Conservation (phyloP, 129 eudicot species). For the Mikania micrantha region DNA sequence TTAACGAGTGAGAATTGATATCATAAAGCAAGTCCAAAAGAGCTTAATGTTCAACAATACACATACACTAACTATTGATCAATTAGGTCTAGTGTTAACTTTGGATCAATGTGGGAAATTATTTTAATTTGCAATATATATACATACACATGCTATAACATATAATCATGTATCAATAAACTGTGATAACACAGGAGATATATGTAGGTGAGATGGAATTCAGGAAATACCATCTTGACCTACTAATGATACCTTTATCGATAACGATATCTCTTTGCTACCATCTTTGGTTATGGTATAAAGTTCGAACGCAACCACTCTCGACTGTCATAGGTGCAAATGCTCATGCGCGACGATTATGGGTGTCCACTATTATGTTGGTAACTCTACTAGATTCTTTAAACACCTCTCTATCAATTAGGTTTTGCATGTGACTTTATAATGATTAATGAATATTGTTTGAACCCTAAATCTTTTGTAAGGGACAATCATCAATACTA, state of each 20-base stretch:
- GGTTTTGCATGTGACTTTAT: not conserved
- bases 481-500: too few relatives aligned
- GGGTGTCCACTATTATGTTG: conserved; percentile 86
- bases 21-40: not conserved
- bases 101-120: too few relatives aligned
- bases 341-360: conserved; percentile 56
- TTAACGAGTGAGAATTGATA: not conserved
- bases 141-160: not conserved
- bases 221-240: conserved; percentile 60
- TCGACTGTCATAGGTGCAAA: conserved; percentile 68
- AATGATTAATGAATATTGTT: too few relatives aligned
- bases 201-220: conserved; percentile 45
- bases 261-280: conserved; percentile 35
- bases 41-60: not conserved
- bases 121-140: too few relatives aligned
- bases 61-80: conserved; percentile 1
- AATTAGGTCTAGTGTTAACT: not conserved
- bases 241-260: conserved; percentile 55
- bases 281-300: conserved; percentile 68
- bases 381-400: conserved; percentile 21
- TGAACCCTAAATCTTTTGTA: too few relatives aligned
- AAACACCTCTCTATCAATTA: not conserved
- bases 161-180: not conserved
- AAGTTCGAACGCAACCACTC: conserved; percentile 59
- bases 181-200: not conserved